Conservation (phyloP, 2,329 filamentous ascomycete genomes). For the Aspergillus ochraceus region DNA sequence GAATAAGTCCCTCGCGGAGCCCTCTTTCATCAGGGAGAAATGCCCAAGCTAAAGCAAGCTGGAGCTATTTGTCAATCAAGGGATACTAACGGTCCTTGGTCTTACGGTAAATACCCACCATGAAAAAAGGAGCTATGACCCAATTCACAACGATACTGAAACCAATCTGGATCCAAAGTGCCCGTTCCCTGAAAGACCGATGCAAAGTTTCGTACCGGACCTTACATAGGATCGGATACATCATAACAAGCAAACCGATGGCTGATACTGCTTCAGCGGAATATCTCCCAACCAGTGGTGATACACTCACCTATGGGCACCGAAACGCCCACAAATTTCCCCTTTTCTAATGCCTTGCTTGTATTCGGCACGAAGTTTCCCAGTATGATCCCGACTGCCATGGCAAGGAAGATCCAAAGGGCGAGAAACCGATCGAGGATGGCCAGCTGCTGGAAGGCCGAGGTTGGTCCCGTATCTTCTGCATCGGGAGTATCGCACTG, state of each 20-base stretch:
- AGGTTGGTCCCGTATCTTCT: slow-evolving; percentile 10
- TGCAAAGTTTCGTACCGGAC: slow-evolving; percentile 76
- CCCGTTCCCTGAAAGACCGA: slow-evolving; percentile 59
- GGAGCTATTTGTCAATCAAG: neutral
- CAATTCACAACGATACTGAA: slow-evolving; percentile 80
- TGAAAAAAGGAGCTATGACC: slow-evolving; percentile 78
- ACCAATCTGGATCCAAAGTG: slow-evolving; percentile 72
- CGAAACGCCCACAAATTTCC: slow-evolving; percentile 69
- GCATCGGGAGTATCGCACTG: neutral
- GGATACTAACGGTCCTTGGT: neutral
- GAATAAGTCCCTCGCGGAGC: slow-evolving; percentile 66
- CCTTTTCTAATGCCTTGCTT: slow-evolving; percentile 62
- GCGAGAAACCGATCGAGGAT: slow-evolving; percentile 24
- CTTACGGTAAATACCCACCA: slow-evolving; percentile 55
- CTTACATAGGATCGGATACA: slow-evolving; percentile 91
- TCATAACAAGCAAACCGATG: slow-evolving; percentile 82
- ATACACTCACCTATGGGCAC: slow-evolving; percentile 60
- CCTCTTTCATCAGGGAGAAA: slow-evolving; percentile 53
- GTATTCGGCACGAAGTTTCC: slow-evolving; percentile 70
- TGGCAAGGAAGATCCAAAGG: slow-evolving; percentile 75
- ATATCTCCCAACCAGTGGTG: neutral
- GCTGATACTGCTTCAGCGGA: slow-evolving; percentile 48
- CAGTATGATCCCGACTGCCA: slow-evolving; percentile 70
- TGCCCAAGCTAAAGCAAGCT: slow-evolving; percentile 54
- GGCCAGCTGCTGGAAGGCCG: slow-evolving; percentile 20